phyloP scores from a whole-genome alignment of 1,284 basidiomycete genomes.

The Sparassis latifolia region DNA sequence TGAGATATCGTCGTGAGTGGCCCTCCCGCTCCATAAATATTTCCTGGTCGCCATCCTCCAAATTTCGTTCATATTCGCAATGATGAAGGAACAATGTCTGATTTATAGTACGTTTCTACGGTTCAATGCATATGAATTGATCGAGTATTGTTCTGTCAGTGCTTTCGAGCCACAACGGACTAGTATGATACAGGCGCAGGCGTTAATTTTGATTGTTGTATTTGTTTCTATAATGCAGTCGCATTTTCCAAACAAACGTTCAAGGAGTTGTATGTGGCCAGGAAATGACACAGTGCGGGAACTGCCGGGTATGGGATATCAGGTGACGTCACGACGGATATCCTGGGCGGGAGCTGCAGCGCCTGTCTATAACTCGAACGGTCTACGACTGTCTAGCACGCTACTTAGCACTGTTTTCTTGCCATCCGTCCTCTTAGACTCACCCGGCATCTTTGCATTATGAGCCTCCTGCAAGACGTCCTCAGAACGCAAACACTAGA shows the following conservation, averaged over 20 bases:
- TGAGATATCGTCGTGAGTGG: neutral
- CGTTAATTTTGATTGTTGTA: neutral
- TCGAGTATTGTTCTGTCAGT: neutral
- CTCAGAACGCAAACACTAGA: conserved; percentile 54
- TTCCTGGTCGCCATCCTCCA: neutral
- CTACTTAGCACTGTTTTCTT: too few relatives aligned
- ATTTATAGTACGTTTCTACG: neutral
- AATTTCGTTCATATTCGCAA: neutral
- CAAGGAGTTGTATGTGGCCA: neutral
- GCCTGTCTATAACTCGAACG: too few relatives aligned
- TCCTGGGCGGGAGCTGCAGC: neutral
- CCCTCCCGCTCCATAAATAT: neutral
- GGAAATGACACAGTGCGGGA: neutral
- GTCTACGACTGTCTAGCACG: too few relatives aligned
- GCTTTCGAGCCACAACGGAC: neutral
- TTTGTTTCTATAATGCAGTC: neutral
- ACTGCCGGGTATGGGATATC: neutral
- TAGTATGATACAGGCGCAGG: neutral
- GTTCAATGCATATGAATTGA: neutral
- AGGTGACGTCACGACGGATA: neutral
- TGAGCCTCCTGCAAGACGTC: conserved; percentile 72
- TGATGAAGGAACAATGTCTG: neutral
- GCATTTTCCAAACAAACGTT: neutral
- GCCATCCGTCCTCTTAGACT: neutral
- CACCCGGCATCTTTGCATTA: conserved; percentile 23